Conservation (phyloP, 1,139 yeast species). For the Hyphopichia pseudoburtonii region DNA sequence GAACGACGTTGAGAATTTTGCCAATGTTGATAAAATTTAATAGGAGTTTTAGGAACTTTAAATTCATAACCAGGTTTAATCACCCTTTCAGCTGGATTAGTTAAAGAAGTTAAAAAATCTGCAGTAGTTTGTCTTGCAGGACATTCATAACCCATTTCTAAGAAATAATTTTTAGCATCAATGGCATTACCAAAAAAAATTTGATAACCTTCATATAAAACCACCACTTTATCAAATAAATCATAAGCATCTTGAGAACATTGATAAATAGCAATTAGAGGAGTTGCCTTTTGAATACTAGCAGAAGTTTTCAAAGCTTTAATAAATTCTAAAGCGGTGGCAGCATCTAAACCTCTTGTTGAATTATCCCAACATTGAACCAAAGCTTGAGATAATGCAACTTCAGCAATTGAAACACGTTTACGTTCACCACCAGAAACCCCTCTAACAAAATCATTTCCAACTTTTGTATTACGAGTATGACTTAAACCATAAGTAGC, state of each 20-base stretch:
- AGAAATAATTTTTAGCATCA: slow-evolving; percentile 37
- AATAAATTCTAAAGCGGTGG: slow-evolving; percentile 48
- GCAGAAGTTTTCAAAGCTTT: slow-evolving; percentile 42
- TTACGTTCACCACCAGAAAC: slow-evolving; percentile 86
- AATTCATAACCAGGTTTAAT: slow-evolving; percentile 48
- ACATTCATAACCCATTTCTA: slow-evolving; percentile 47
- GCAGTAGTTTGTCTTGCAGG: slow-evolving; percentile 66
- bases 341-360: slow-evolving; percentile 51
- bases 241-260: slow-evolving; percentile 49
- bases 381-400: slow-evolving; percentile 20
- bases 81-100: slow-evolving; percentile 70
- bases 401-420: slow-evolving; percentile 63
- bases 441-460: slow-evolving; percentile 72
- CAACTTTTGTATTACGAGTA: slow-evolving; percentile 69
- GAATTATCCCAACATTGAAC: slow-evolving; percentile 51
- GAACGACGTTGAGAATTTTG: slow-evolving; percentile 19
- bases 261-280: slow-evolving; percentile 46
- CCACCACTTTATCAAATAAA: slow-evolving; percentile 43
- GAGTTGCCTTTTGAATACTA: slow-evolving; percentile 33
- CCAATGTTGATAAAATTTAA: slow-evolving; percentile 28
- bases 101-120: slow-evolving; percentile 55
- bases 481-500: slow-evolving; percentile 72
- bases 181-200: slow-evolving; percentile 38
- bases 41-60: slow-evolving; percentile 26
- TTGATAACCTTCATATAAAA: slow-evolving; percentile 45